Conservation (phyloP, 371 early-diverging fungal species). For the Batrachochytrium dendrobatidis region DNA sequence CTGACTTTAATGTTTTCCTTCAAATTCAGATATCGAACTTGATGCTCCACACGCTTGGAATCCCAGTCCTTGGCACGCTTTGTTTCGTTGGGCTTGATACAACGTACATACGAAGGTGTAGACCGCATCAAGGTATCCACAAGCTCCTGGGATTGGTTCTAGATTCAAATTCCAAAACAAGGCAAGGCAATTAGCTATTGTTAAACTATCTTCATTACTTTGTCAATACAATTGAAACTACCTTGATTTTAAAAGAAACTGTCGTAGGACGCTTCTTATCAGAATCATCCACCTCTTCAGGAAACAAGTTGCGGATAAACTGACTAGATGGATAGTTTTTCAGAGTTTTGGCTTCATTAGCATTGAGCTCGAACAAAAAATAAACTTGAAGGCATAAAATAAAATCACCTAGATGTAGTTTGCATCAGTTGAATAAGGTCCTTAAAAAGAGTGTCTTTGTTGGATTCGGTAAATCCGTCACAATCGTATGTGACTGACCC, state of each 20-base stretch:
- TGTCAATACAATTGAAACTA: too few species aligned
- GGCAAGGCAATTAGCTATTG: slow-evolving; percentile 80
- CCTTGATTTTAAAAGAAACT: slow-evolving; percentile 46
- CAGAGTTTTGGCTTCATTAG: background rate
- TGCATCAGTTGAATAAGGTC: slow-evolving; percentile 70
- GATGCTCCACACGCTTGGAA: slow-evolving; percentile 84
- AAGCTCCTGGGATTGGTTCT: slow-evolving; percentile 52
- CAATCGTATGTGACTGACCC: slow-evolving; percentile 78
- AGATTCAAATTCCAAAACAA: slow-evolving; percentile 37
- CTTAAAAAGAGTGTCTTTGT: slow-evolving; percentile 92
- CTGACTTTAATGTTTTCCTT: slow-evolving; percentile 93
- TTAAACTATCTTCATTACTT: too few species aligned
- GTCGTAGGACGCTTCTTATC: slow-evolving; percentile 74
- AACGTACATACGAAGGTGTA: slow-evolving; percentile 96
- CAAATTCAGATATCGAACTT: slow-evolving; percentile 91
- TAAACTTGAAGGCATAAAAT: background rate
- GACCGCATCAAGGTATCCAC: slow-evolving; percentile 91
- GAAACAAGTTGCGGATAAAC: slow-evolving; percentile 55
- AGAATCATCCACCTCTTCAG: slow-evolving; percentile 78
- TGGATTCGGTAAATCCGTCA: slow-evolving; percentile 96
- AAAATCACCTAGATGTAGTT: slow-evolving; percentile 30
- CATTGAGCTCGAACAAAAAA: slow-evolving; percentile 6
- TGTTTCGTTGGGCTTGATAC: slow-evolving; percentile 97
- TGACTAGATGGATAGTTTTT: slow-evolving; percentile 17
- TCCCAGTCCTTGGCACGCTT: slow-evolving; percentile 88